These are phyloP conservation scores for Myriosclerotinia curreyana DNA, from an alignment of 2,329 filamentous ascomycete genomes.

Conservation along the genomic window DNA sequence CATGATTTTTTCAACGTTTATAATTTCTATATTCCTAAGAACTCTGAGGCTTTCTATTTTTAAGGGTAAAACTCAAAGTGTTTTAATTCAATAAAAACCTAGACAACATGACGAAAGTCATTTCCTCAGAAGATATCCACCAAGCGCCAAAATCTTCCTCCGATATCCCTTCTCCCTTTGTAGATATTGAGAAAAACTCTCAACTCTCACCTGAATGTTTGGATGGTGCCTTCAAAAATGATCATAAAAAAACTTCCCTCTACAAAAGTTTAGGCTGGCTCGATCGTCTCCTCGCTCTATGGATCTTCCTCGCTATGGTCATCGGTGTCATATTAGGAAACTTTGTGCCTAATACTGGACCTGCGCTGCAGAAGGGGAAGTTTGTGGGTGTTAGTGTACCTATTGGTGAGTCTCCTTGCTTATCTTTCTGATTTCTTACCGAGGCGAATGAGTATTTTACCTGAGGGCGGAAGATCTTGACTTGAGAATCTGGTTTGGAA, in stretches of 20 bases:
- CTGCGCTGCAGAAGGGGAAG: slow-evolving; percentile 55
- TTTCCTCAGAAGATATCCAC: background rate
- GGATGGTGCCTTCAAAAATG: background rate
- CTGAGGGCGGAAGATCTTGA: background rate
- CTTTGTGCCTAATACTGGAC: slow-evolving; percentile 54
- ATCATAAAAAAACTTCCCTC: slow-evolving; percentile 9
- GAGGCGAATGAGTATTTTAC: background rate
- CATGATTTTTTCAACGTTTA: background rate
- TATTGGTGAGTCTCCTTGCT: slow-evolving; percentile 48
- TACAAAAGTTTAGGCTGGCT: slow-evolving; percentile 45
- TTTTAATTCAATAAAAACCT: background rate
- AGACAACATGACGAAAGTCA: slow-evolving; percentile 11
- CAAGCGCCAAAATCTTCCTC: background rate
- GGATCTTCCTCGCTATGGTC: slow-evolving; percentile 66
- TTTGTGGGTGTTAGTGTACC: slow-evolving; percentile 63
- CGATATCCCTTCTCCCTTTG: background rate
- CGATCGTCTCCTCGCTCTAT: slow-evolving; percentile 51
- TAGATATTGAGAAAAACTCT: slow-evolving; percentile 10
- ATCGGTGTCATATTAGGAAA: slow-evolving; percentile 63
- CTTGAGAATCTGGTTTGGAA: background rate
- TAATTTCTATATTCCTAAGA: background rate
- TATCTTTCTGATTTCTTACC: background rate
- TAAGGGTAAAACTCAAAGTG: background rate
- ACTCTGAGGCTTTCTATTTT: background rate
- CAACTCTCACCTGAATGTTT: background rate